These are phyloP conservation scores for Heracleum sosnowskyi DNA, from an alignment of 129 eudicot species.

Conservation along the genomic window DNA sequence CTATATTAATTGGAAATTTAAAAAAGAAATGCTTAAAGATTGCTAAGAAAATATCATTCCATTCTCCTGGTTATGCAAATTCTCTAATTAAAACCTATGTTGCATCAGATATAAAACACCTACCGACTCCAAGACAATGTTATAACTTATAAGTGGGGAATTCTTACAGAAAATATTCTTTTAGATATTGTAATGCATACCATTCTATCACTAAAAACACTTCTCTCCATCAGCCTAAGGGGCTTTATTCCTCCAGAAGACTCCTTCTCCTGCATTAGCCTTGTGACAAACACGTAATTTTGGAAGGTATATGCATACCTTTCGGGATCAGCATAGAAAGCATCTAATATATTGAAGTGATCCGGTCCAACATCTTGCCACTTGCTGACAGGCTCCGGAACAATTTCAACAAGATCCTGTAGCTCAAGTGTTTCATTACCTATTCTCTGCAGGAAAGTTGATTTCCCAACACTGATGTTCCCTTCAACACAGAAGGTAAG, in stretches of 20 bases:
- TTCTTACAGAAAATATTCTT: neutral
- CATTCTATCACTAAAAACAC: constrained; percentile 94
- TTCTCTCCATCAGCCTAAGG: constrained; percentile 92
- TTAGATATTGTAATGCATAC: constrained; percentile 27
- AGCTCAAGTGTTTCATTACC: constrained; percentile 90
- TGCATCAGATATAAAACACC: neutral
- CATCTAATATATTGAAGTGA: constrained; percentile 84
- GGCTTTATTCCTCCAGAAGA: constrained; percentile 74
- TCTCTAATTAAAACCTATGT: neutral
- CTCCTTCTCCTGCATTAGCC: constrained; percentile 95
- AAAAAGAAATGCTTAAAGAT: neutral
- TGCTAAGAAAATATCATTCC: neutral
- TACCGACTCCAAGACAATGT: neutral
- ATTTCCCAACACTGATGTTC: constrained; percentile 86
- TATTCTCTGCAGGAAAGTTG: constrained; percentile 83
- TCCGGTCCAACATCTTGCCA: constrained; percentile 93
- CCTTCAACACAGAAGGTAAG: constrained; percentile 93
- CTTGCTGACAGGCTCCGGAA: constrained; percentile 85
- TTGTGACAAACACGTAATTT: constrained; percentile 79
- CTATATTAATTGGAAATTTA: no score
- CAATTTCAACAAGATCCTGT: constrained; percentile 81
- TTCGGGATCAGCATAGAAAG: constrained; percentile 82
- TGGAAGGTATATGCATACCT: constrained; percentile 94
- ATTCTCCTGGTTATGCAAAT: neutral
- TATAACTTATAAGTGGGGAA: neutral